These are phyloP conservation scores for Pseudomonodictys pantanalensis DNA, from an alignment of 495 filamentous ascomycete genomes.

Conservation along the genomic window DNA sequence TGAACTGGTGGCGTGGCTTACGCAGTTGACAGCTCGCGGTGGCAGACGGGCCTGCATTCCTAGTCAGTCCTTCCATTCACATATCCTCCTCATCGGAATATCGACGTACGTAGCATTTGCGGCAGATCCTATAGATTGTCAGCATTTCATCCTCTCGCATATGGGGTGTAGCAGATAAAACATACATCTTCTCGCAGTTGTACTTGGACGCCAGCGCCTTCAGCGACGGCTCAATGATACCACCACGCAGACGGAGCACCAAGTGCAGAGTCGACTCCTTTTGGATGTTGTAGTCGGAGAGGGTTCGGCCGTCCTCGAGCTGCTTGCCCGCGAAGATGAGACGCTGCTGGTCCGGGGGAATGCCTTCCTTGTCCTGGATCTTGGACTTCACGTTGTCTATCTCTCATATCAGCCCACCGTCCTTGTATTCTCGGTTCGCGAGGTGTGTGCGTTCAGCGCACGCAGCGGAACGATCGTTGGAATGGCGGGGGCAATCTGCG, in stretches of 20 bases:
- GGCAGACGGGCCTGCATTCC: conserved; percentile 76
- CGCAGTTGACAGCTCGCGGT: conserved; percentile 97
- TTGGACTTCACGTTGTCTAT: conserved; percentile 46
- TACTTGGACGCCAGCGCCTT: conserved; percentile 98
- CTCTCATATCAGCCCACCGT: background rate
- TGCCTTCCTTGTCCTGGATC: conserved; percentile 99
- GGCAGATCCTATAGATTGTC: conserved; percentile 66
- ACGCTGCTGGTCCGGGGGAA: conserved; percentile 98
- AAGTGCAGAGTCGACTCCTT: conserved; percentile 99
- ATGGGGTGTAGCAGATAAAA: background rate
- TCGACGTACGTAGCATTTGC: conserved; percentile 92
- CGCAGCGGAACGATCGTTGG: background rate
- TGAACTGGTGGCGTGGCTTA: background rate
- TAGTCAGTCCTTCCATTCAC: background rate
- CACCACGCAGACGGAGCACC: conserved; percentile 98
- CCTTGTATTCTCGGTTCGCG: background rate
- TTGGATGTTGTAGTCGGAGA: conserved; percentile 99
- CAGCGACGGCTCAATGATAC: conserved; percentile 98
- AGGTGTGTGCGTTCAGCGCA: background rate
- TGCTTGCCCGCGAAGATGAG: conserved; percentile 99
- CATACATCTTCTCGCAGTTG: conserved; percentile 93
- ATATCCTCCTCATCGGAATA: too few relatives aligned
- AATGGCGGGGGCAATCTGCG: background rate
- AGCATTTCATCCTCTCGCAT: background rate
- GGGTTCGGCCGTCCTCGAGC: conserved; percentile 97